Evolutionary conservation across 345 rosid species (phyloP).

Genomic region (Mercurialis annua): DNA sequence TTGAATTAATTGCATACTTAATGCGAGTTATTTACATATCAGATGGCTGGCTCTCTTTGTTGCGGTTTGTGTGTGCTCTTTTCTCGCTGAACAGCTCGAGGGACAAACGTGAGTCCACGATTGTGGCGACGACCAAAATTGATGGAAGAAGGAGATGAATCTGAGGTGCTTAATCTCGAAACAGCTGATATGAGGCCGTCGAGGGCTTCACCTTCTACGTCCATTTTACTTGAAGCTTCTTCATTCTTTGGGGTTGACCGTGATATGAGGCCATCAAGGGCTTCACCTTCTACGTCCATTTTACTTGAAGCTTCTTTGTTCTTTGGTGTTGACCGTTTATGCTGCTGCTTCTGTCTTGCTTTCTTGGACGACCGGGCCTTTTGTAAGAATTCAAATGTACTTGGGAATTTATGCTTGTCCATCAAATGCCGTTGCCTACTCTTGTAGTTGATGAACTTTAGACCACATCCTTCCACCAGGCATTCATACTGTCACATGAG

Average conservation of each 20-base stretch:
- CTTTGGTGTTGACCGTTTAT: slow-evolving; percentile 28
- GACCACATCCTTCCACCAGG: slow-evolving; percentile 84
- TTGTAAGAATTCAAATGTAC: slow-evolving; percentile 79
- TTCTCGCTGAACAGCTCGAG: slow-evolving; percentile 55
- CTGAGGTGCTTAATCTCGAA: slow-evolving; percentile 71
- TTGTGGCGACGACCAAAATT: slow-evolving; percentile 78
- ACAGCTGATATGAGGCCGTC: slow-evolving; percentile 74
- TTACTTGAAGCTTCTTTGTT: slow-evolving; percentile 37
- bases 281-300: slow-evolving; percentile 79
- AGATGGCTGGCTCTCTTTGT: slow-evolving; percentile 27
- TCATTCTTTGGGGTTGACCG: slow-evolving; percentile 29
- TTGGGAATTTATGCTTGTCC: slow-evolving; percentile 88
- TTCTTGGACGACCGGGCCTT: slow-evolving; percentile 70
- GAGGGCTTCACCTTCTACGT: slow-evolving; percentile 65
- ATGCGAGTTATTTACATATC: background rate
- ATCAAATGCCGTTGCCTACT: slow-evolving; percentile 74
- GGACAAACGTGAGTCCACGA: slow-evolving; percentile 72
- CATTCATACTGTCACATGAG: slow-evolving; percentile 68
- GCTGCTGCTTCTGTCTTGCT: slow-evolving; percentile 61
- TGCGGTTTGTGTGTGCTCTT: slow-evolving; percentile 24
- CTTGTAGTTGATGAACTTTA: slow-evolving; percentile 75
- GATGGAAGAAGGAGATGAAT: slow-evolving; percentile 65
- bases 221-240: slow-evolving; percentile 52
- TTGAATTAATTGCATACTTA: too few species aligned
- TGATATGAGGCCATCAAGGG: slow-evolving; percentile 62